Evolutionary conservation across 2,329 filamentous ascomycete genomes (phyloP).

Genomic region (Chrysoporthe austroafricana): DNA sequence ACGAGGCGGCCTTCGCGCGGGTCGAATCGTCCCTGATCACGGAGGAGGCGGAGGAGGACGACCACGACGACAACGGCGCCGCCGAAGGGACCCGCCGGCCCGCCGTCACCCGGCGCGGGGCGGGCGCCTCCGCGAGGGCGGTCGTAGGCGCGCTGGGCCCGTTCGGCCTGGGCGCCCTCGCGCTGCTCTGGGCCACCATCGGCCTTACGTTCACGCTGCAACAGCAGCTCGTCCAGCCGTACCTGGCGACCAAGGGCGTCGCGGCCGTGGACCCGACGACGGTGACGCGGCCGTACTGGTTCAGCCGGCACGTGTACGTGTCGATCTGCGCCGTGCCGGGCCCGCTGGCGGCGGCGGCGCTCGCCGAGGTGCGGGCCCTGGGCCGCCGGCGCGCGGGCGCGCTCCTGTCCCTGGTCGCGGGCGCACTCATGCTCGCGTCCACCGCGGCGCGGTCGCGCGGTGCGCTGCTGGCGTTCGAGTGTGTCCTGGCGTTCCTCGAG

Average conservation of each 20-base stretch:
- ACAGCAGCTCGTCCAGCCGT: slow-evolving; percentile 5
- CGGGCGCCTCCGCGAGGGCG: not conserved
- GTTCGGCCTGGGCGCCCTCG: not conserved
- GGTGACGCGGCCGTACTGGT: slow-evolving; percentile 10
- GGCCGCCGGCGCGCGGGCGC: slow-evolving; percentile 10
- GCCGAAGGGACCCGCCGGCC: not conserved
- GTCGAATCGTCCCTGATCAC: slow-evolving; percentile 17
- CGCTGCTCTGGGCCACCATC: slow-evolving; percentile 12
- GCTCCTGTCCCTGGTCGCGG: slow-evolving; percentile 3
- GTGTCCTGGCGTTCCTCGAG: slow-evolving; percentile 8
- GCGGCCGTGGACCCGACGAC: not conserved
- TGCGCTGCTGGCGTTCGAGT: slow-evolving; percentile 9
- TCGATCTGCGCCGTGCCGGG: slow-evolving; percentile 14
- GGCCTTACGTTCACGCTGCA: slow-evolving; percentile 10
- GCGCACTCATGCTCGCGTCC: slow-evolving; percentile 14
- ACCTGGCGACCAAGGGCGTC: slow-evolving; percentile 9
- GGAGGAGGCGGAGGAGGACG: not conserved
- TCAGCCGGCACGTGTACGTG: slow-evolving; percentile 14
- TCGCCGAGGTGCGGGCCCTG: not conserved
- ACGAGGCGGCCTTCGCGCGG: slow-evolving; percentile 16
- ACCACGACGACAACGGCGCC: not conserved
- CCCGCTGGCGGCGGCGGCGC: not conserved
- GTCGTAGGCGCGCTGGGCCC: slow-evolving; percentile 3
- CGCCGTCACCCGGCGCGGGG: not conserved
- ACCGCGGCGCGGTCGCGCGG: not conserved